Conservation (phyloP, 306 rosid genomes). For the Ammopiptanthus mongolicus region DNA sequence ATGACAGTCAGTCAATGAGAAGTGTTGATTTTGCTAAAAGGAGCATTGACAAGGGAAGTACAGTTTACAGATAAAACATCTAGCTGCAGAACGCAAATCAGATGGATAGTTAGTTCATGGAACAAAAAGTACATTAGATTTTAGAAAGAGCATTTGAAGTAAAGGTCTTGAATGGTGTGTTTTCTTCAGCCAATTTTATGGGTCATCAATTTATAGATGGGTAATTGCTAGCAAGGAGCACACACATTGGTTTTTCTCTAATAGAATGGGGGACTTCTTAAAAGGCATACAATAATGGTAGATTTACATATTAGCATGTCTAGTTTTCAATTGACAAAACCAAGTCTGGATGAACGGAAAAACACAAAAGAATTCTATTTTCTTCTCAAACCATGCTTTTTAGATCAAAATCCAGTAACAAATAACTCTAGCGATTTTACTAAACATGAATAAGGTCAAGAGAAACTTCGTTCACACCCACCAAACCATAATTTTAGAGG, state of each 20-base stretch:
- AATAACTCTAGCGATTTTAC: not conserved
- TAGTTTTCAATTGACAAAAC: not conserved
- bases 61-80: conserved; percentile 68
- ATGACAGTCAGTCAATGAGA: conserved; percentile 21
- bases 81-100: conserved; percentile 42
- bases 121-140: not conserved
- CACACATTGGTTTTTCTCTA: not conserved
- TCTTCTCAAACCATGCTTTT: not conserved
- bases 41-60: conserved; percentile 62
- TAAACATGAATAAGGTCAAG: not conserved
- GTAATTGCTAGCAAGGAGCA: not conserved
- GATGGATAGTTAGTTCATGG: not conserved
- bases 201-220: not conserved
- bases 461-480: not conserved
- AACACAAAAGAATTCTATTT: no score
- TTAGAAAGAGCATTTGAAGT: not conserved
- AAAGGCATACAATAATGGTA: not conserved
- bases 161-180: not conserved
- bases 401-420: no score
- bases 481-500: not conserved
- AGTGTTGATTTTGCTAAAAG: conserved; percentile 9
- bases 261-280: not conserved
- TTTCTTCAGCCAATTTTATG: not conserved
- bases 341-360: not conserved
- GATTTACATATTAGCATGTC: not conserved